Evolutionary conservation across 2,329 filamentous ascomycete species (phyloP).

Genomic region (Fusarium sp.): DNA sequence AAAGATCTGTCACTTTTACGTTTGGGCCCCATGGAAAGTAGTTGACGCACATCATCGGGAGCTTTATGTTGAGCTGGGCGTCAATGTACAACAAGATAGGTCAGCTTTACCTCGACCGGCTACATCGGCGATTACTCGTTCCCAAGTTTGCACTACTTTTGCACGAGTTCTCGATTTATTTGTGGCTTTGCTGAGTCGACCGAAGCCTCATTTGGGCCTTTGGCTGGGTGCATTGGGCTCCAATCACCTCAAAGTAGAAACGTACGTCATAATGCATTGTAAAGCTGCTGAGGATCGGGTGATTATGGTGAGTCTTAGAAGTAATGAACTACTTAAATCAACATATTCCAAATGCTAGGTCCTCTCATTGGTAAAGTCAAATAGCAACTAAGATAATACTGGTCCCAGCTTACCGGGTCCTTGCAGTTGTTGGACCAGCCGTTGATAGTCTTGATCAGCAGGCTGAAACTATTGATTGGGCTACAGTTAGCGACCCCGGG

Average conservation of each 20-base stretch:
- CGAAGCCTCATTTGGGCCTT: constrained; percentile 1
- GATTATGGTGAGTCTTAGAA: not conserved
- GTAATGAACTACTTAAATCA: constrained; percentile 2
- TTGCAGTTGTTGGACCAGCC: constrained; percentile 17
- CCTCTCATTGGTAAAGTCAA: constrained; percentile 15
- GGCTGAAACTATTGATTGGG: constrained; percentile 13
- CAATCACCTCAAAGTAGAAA: constrained; percentile 23
- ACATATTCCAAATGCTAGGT: not conserved
- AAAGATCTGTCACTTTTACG: constrained; percentile 9
- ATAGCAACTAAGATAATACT: constrained; percentile 17
- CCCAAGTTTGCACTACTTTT: not conserved
- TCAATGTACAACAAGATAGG: not conserved
- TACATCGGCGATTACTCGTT: constrained; percentile 1
- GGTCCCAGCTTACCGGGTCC: constrained; percentile 27
- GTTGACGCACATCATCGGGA: constrained; percentile 12
- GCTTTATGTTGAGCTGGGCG: constrained; percentile 6
- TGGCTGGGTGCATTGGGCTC: constrained; percentile 34
- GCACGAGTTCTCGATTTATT: constrained; percentile 9
- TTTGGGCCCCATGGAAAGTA: not conserved
- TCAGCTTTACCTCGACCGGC: constrained; percentile 8
- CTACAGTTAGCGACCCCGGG: not conserved
- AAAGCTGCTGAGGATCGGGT: not conserved
- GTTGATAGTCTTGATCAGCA: not conserved
- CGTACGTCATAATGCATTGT: constrained; percentile 12
- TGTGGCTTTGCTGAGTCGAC: constrained; percentile 23